These are phyloP conservation scores for Neonothopanus nambi DNA, from an alignment of 1,284 basidiomycete species.

Conservation along the genomic window DNA sequence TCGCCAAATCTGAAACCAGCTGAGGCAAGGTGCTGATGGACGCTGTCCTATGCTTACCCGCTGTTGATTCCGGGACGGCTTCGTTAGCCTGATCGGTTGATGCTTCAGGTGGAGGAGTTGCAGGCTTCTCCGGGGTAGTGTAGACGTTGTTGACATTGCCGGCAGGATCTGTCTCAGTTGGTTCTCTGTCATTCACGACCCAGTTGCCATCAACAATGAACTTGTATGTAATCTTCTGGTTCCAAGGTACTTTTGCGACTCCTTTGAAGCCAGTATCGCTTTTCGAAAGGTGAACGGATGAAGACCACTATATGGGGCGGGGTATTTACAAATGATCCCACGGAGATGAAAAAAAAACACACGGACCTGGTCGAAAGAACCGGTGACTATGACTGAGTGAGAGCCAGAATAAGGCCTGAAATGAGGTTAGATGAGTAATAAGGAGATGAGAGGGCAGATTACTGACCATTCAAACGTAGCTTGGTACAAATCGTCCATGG, in stretches of 20 bases:
- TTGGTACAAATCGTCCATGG: slow-evolving; percentile 47
- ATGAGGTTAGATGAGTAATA: slow-evolving; percentile 15
- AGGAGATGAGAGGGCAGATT: slow-evolving; percentile 16
- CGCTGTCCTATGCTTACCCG: slow-evolving; percentile 14
- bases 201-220: slow-evolving; percentile 78
- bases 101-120: neutral
- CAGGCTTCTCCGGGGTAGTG: slow-evolving; percentile 55
- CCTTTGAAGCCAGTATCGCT: slow-evolving; percentile 57
- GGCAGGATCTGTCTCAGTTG: slow-evolving; percentile 59
- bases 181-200: slow-evolving; percentile 54
- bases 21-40: slow-evolving; percentile 25
- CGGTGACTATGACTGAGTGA: slow-evolving; percentile 66
- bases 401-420: slow-evolving; percentile 60
- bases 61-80: slow-evolving; percentile 16
- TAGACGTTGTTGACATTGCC: slow-evolving; percentile 79
- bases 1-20: slow-evolving; percentile 35
- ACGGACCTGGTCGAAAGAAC: slow-evolving; percentile 76
- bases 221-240: slow-evolving; percentile 68
- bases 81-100: slow-evolving; percentile 15
- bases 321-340: neutral
- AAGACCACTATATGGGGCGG: slow-evolving; percentile 57
- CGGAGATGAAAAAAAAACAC: slow-evolving; percentile 13
- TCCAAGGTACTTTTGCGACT: slow-evolving; percentile 60
- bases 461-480: slow-evolving; percentile 47
- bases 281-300: slow-evolving; percentile 55